phyloP scores from a whole-genome alignment of 2,329 filamentous ascomycete genomes.

The Ciborinia camelliae region DNA sequence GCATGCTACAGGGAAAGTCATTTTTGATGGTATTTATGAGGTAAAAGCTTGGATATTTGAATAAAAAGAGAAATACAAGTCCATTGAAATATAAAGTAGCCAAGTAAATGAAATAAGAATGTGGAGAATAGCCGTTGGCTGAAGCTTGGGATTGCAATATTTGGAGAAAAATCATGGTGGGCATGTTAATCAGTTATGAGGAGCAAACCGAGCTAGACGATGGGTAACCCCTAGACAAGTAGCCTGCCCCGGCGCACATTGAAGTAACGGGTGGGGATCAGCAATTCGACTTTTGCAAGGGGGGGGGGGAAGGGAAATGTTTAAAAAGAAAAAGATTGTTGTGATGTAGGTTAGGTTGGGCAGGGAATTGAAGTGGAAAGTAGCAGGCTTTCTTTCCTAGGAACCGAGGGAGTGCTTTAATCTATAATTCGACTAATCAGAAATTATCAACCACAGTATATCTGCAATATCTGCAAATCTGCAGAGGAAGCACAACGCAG shows the following conservation, averaged over 20 bases:
- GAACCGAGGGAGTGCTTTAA: constrained; percentile 20
- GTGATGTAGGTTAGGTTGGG: constrained; percentile 14
- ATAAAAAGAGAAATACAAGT: constrained; percentile 18
- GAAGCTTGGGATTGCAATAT: constrained; percentile 22
- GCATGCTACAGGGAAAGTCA: constrained; percentile 38
- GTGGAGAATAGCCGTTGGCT: constrained; percentile 18
- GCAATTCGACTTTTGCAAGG: constrained; percentile 29
- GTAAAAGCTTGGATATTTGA: constrained; percentile 1
- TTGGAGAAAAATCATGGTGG: constrained; percentile 23
- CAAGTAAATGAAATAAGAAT: constrained; percentile 22
- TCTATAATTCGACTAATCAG: constrained; percentile 19
- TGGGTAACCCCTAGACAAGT: constrained; percentile 15
- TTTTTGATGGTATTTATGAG: constrained; percentile 24
- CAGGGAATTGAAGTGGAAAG: constrained; percentile 6
- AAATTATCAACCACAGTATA: neutral
- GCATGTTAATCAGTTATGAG: constrained; percentile 32
- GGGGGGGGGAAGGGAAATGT: constrained; percentile 17
- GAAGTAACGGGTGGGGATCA: constrained; percentile 28
- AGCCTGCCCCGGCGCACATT: constrained; percentile 21
- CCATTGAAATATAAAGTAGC: constrained; percentile 20
- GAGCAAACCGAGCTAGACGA: constrained; percentile 23
- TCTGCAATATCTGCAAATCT: too few relatives aligned
- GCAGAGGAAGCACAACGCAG: constrained; percentile 35
- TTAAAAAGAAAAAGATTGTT: constrained; percentile 10
- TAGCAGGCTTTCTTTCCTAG: constrained; percentile 15